Conservation (phyloP, 2,329 filamentous ascomycete genomes). For the Nothophaeocryptopus gaeumannii region DNA sequence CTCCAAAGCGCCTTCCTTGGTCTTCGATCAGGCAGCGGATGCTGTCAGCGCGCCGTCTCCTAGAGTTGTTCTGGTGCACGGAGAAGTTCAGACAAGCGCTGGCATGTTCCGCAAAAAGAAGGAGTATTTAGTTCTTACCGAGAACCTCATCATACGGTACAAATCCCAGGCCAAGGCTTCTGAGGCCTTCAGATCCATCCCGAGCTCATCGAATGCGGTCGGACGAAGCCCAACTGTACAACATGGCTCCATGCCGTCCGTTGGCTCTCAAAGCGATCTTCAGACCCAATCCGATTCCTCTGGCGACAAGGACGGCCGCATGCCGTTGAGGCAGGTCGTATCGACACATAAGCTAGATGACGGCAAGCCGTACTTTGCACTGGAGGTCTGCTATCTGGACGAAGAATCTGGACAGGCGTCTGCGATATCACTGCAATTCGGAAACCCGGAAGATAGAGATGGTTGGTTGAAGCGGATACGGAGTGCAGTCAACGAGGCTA, state of each 20-base stretch:
- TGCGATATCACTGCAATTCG: slow-evolving; percentile 62
- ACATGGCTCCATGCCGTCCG: slow-evolving; percentile 58
- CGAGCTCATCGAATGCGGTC: slow-evolving; percentile 21
- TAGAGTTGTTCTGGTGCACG: slow-evolving; percentile 60
- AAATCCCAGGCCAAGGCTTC: slow-evolving; percentile 65
- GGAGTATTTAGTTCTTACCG: slow-evolving; percentile 69
- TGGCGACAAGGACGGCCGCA: slow-evolving; percentile 55
- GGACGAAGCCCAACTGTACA: slow-evolving; percentile 47
- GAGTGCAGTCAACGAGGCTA: slow-evolving; percentile 56
- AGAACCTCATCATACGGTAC: slow-evolving; percentile 65
- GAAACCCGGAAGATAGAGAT: slow-evolving; percentile 63
- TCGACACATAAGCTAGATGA: slow-evolving; percentile 67
- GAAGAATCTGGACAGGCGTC: slow-evolving; percentile 61
- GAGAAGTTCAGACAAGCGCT: slow-evolving; percentile 67
- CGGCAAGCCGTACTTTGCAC: slow-evolving; percentile 62
- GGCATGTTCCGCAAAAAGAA: slow-evolving; percentile 70
- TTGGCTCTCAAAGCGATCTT: slow-evolving; percentile 60
- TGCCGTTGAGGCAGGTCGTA: slow-evolving; percentile 64
- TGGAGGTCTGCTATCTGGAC: slow-evolving; percentile 67
- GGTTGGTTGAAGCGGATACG: slow-evolving; percentile 64
- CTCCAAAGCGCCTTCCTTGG: slow-evolving; percentile 49
- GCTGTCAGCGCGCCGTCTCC: slow-evolving; percentile 17
- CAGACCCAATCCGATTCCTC: slow-evolving; percentile 53
- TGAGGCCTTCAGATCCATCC: slow-evolving; percentile 56
- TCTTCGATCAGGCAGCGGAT: slow-evolving; percentile 34